These are phyloP conservation scores for Cladophialophora yegresii DNA, from an alignment of 2,329 filamentous ascomycete genomes.

Conservation along the genomic window DNA sequence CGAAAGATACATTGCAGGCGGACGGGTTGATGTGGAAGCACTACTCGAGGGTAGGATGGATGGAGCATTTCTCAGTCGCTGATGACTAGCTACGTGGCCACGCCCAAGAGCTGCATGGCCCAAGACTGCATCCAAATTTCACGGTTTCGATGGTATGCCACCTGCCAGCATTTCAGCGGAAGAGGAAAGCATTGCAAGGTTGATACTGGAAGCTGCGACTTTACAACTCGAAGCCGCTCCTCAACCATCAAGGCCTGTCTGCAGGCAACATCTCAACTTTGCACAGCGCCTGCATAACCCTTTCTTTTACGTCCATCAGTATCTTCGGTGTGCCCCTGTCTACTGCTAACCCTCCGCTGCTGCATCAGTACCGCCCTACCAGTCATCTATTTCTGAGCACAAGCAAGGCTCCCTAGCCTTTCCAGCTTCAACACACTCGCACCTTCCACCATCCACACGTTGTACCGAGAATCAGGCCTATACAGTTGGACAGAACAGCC, in stretches of 20 bases:
- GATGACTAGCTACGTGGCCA: too few relatives aligned
- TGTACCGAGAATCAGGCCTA: too few relatives aligned
- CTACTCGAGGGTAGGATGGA: conserved; percentile 61
- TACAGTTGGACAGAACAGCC: too few relatives aligned
- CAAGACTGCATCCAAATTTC: neutral
- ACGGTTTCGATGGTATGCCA: neutral
- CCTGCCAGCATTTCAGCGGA: neutral
- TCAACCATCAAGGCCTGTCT: neutral
- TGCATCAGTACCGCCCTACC: neutral
- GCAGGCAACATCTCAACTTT: neutral
- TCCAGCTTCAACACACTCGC: neutral
- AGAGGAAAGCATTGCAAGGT: neutral
- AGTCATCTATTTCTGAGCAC: neutral
- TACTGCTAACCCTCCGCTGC: neutral
- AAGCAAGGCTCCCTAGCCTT: neutral
- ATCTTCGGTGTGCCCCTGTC: neutral
- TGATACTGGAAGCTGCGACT: neutral
- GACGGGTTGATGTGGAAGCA: conserved; percentile 76
- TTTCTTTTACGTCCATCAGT: neutral
- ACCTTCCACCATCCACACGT: neutral
- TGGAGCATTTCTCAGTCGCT: conserved; percentile 27
- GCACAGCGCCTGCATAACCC: neutral
- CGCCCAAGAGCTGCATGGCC: neutral
- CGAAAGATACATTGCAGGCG: conserved; percentile 80
- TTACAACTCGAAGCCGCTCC: neutral